Evolutionary conservation across 257 asterid species (phyloP).

Genomic region (Solanum tacnaense): DNA sequence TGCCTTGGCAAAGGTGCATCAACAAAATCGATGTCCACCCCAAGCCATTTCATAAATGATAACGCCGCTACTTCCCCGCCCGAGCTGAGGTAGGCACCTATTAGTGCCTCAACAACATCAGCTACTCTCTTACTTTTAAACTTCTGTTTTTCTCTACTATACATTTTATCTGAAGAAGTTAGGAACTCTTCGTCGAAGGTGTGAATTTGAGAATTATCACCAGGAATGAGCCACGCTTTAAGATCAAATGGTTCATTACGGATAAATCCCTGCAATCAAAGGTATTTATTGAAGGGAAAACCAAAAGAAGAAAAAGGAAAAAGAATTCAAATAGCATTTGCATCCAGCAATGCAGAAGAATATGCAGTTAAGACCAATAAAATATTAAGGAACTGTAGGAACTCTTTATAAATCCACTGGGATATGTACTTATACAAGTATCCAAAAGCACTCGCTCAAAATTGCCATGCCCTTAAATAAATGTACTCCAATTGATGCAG

Average conservation of each 20-base stretch:
- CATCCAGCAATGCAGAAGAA: slow-evolving; percentile 22
- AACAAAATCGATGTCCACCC: slow-evolving; percentile 33
- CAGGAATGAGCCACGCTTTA: slow-evolving; percentile 65
- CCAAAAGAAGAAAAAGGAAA: not conserved
- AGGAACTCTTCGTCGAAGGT: slow-evolving; percentile 21
- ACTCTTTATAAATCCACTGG: not conserved
- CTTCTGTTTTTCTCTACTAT: slow-evolving; percentile 17
- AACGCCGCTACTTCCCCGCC: slow-evolving; percentile 64
- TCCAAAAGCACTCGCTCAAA: not conserved
- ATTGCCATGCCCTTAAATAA: not conserved
- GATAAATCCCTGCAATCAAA: slow-evolving; percentile 53
- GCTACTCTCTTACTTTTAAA: slow-evolving; percentile 54
- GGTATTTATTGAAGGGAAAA: slow-evolving; percentile 2
- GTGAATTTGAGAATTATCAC: slow-evolving; percentile 19
- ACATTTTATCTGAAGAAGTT: slow-evolving; percentile 23
- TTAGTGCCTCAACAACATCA: slow-evolving; percentile 74
- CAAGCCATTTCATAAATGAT: slow-evolving; percentile 72
- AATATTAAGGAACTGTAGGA: not conserved
- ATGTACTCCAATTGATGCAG: not conserved
- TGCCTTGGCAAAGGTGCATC: slow-evolving; percentile 30
- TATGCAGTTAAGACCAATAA: not conserved
- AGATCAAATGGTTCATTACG: slow-evolving; percentile 69
- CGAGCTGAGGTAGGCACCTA: slow-evolving; percentile 60
- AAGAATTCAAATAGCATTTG: not conserved
- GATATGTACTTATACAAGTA: not conserved